phyloP scores from a whole-genome alignment of 2,329 filamentous ascomycete species.

The Verticillium tricorpus region DNA sequence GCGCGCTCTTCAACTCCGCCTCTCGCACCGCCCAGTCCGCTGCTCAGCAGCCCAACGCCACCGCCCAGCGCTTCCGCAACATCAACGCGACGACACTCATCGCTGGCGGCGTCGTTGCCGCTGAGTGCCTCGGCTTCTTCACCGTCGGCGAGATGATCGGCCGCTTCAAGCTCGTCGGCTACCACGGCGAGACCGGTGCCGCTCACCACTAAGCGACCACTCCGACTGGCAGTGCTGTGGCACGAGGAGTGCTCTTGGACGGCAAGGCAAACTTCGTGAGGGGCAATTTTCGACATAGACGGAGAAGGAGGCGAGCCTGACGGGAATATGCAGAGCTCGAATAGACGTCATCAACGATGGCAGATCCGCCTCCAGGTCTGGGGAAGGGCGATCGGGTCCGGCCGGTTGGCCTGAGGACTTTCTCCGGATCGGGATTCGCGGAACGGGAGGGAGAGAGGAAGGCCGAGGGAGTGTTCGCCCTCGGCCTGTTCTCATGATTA shows the following conservation, averaged over 20 bases:
- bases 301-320: neutral
- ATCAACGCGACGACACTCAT: constrained; percentile 67
- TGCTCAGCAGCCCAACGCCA: constrained; percentile 32
- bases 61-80: constrained; percentile 54
- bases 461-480: neutral
- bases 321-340: neutral
- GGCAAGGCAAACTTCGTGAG: neutral
- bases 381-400: neutral
- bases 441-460: neutral
- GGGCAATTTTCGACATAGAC: neutral
- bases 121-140: constrained; percentile 94
- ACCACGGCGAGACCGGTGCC: constrained; percentile 64
- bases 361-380: neutral
- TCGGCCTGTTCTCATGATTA: constrained; percentile 1
- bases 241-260: neutral
- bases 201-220: constrained; percentile 49
- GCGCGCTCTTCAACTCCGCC: constrained; percentile 50
- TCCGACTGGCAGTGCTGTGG: neutral
- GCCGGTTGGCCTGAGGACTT: neutral
- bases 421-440: neutral
- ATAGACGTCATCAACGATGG: neutral
- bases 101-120: constrained; percentile 70
- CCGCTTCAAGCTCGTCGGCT: constrained; percentile 90
- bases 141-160: constrained; percentile 96
- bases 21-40: constrained; percentile 55